Percentiles rank a stretch among this genome's conserved stretches.
phyloP scores from a whole-genome alignment of 345 rosid genomes.

The Euclidium syriacum region DNA sequence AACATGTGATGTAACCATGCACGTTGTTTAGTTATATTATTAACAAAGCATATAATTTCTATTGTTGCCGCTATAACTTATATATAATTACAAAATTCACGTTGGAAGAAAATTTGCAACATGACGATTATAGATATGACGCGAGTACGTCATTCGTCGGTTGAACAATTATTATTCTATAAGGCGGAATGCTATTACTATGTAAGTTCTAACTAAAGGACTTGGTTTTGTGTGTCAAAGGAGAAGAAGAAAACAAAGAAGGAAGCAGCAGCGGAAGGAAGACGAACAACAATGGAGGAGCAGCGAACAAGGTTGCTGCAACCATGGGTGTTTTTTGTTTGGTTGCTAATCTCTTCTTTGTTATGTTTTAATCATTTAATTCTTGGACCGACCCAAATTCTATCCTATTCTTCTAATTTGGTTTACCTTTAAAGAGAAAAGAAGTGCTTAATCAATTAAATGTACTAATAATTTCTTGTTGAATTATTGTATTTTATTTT shows the following conservation, averaged over 20 bases:
- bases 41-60: background rate
- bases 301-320: slow-evolving; percentile 10
- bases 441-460: too few relatives aligned
- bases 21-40: background rate
- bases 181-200: background rate
- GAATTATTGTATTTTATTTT: too few relatives aligned
- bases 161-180: background rate
- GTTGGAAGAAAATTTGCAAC: background rate
- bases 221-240: background rate
- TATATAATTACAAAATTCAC: background rate
- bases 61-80: background rate
- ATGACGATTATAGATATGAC: background rate
- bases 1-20: too few relatives aligned
- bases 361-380: slow-evolving; percentile 9
- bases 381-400: background rate
- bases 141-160: background rate
- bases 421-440: too few relatives aligned
- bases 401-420: background rate
- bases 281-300: slow-evolving; percentile 13
- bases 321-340: slow-evolving; percentile 16
- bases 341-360: slow-evolving; percentile 8
- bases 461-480: too few relatives aligned
- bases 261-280: slow-evolving; percentile 6
- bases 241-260: slow-evolving; percentile 8
- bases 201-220: background rate